phyloP scores from a whole-genome alignment of 495 filamentous ascomycete species.

The Halenospora varia region DNA sequence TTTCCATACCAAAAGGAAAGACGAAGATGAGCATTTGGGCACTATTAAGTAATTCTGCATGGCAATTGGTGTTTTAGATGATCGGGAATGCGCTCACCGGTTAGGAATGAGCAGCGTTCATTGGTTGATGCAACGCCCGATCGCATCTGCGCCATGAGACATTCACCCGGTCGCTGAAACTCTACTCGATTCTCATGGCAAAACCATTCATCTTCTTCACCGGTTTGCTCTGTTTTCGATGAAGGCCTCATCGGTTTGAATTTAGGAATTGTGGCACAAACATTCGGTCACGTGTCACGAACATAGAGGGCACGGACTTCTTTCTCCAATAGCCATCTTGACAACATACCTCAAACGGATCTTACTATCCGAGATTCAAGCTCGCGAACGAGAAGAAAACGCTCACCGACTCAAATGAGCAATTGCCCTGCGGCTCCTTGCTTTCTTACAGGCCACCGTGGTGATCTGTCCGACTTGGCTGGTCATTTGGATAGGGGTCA shows the following conservation, averaged over 20 bases:
- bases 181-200: not conserved
- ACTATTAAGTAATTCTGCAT: not conserved
- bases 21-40: not conserved
- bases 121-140: not conserved
- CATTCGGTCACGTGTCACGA: not conserved
- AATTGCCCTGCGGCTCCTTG: not conserved
- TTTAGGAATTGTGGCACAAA: not conserved
- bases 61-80: conserved; percentile 4
- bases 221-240: conserved; percentile 2
- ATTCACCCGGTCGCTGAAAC: not conserved
- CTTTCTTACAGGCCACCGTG: not conserved
- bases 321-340: not conserved
- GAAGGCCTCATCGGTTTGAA: not conserved
- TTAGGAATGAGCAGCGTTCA: not conserved
- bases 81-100: not conserved
- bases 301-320: not conserved
- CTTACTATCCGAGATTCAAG: not conserved
- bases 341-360: not conserved
- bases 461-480: not conserved
- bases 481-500: not conserved
- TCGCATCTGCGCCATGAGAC: not conserved
- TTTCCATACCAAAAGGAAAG: not conserved
- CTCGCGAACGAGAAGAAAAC: not conserved
- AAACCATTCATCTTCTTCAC: not conserved
- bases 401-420: not conserved